Base-by-base conservation (phyloP, 495 filamentous ascomycete genomes). In the Penicillium steckii region DNA sequence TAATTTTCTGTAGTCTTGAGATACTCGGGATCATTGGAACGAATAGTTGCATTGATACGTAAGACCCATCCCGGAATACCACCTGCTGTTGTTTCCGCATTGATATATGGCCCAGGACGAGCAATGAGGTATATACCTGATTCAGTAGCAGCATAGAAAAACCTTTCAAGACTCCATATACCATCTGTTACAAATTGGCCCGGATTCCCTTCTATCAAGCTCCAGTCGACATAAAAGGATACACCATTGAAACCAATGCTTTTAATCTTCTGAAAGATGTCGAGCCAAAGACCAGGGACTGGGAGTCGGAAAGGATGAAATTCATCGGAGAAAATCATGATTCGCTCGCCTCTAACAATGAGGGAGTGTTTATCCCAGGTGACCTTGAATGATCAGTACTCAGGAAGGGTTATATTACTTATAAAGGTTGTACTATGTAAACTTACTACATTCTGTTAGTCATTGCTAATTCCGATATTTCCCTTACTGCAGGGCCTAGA, bases 231-330 rank as follows among this genome's bases (percentile, higher is more conserved):
- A 58, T 89, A 88, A 64, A 90, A 87, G 0, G 81, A 86, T 10
- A 87, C 83, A 3, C 75, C 71, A 35, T 80, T 86, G 59, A 85
- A 88, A 1, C 88, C 87, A 4, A 89, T 66, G n/a, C 83, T 81
- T 59, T 80, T 86, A 54, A 88, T 78, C 62, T 91, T 90, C 60
- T 89, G 81, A 55, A 91, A 85, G n/a, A 90, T 69, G 57, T 90
- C 87, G 21, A 85, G 74, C 78, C 81, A 89, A 3, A 90, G 74
- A 24, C 76, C 74, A 0, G 85, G 79, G 3, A 89, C 85, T 1
- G 87, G 88, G 6, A 90, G 76, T 23, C 78, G 66, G 61, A 80
- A 88, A 3, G 84, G 85, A 56, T 89, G 86, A 38, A 87, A 78
- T 65, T 90, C 87, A 15, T 83, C 86, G 38, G 76, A 80, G 58